Conservation (phyloP, 305 asterid genomes). For the Fraxinus greggii region DNA sequence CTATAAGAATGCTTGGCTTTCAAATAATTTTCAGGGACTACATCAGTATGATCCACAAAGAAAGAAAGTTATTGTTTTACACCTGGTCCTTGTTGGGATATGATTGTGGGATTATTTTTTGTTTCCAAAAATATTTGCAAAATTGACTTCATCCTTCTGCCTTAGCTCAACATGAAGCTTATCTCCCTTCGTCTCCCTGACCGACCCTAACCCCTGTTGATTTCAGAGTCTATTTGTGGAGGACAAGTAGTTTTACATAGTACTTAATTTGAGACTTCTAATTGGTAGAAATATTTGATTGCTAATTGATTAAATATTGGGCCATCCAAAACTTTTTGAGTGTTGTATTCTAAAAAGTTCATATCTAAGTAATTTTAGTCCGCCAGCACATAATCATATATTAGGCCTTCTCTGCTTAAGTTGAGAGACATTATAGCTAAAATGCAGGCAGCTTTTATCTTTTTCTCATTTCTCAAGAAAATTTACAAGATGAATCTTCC, state of each 20-base stretch:
- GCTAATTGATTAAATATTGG: not conserved
- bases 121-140: not conserved
- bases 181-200: not conserved
- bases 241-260: not conserved
- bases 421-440: not conserved
- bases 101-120: not conserved
- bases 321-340: not conserved
- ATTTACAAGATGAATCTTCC: not conserved
- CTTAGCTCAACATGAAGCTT: not conserved
- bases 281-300: not conserved
- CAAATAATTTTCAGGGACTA: not conserved
- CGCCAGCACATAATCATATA: not conserved
- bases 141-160: not conserved
- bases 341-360: not conserved
- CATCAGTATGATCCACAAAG: not conserved
- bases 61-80: not conserved
- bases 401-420: not conserved
- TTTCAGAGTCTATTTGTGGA: not conserved
- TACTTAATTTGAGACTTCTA: not conserved
- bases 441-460: not conserved
- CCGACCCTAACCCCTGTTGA: not conserved
- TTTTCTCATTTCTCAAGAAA: not conserved
- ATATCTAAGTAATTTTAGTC: not conserved
- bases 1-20: not conserved
- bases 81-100: not conserved